Base-by-base conservation (phyloP, 2,329 filamentous ascomycete species). In the Diplocarpon rosae region DNA sequence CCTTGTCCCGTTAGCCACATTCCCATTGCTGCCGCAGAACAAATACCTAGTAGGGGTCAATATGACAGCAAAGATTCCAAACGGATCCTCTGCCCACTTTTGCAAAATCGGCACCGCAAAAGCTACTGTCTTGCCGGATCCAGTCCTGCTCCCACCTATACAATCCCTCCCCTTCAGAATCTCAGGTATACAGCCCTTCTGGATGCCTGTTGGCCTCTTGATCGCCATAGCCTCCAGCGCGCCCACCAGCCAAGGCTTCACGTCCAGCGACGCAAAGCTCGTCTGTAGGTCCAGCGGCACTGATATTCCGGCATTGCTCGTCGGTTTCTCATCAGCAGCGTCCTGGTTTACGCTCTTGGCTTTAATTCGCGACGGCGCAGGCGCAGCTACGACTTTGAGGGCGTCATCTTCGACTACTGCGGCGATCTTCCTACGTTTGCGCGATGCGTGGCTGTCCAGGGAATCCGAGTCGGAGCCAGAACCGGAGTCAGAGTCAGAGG, bases 121-220 rank as follows among this genome's bases (percentile, higher is more conserved):
- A 1, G 92, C 89, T 35, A 96, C 81, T 3, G 92, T 98, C 69
- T 98, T 98, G 66, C 92, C 92, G 11, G 90, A 95, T 70, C 92
- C 92, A 0, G 92, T 98, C 51, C 88, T 76, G 60, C 86, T 94
- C 31, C 89, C 89, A 60, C 92, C 92, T 56, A 98, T 95, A 61
- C 88, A 95, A 66, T 98, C 89, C 56, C 85, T 76, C 5, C 92
- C 92, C 56, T 86, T 82, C 29, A 98, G 64, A 48, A 96, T 95
- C 62, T 92, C 84, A 1, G 90, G 89, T 58, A 98, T 96, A 61
- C 86, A 94, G 42, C 80, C 82, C 58, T 84, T 86, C 58, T 98
- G 92, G 69, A 98, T 96, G 13, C 83, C 83, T 0, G 92, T 98
- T 0, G 92, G 92, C 46, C 82, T 73, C 59, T 78, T 85, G 61